Percentiles rank a stretch among this genome's conserved stretches.
phyloP scores from a whole-genome alignment of 805 yeast species.

The Brettanomyces sp. region DNA sequence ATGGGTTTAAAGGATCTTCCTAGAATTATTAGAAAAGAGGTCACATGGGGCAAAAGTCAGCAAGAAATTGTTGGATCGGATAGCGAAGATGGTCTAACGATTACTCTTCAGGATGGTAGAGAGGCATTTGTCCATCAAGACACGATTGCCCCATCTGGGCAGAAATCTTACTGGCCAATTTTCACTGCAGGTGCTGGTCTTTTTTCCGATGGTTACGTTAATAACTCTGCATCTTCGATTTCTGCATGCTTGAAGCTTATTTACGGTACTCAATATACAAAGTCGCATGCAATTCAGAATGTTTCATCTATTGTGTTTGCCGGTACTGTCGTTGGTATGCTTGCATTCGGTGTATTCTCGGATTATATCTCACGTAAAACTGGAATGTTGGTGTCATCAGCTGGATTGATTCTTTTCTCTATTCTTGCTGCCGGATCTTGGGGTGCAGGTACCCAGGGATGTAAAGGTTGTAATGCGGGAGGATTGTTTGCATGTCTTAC shows the following conservation, averaged over 20 bases:
- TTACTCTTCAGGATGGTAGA: conserved; percentile 15
- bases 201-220: conserved; percentile 88
- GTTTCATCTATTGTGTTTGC: conserved; percentile 84
- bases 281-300: conserved; percentile 65
- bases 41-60: conserved; percentile 20
- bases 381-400: conserved; percentile 76
- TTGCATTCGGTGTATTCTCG: conserved; percentile 69
- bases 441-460: conserved; percentile 49
- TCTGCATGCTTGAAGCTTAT: conserved; percentile 57
- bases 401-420: conserved; percentile 67
- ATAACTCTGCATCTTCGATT: conserved; percentile 74
- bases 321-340: conserved; percentile 85
- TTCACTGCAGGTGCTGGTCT: conserved; percentile 86
- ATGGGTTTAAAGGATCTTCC: conserved; percentile 11
- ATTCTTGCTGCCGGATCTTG: conserved; percentile 78
- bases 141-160: conserved; percentile 15
- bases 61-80: conserved; percentile 3
- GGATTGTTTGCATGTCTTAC: conserved; percentile 83
- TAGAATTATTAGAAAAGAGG: conserved; percentile 13
- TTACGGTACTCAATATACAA: conserved; percentile 54
- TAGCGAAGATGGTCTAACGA: conserved; percentile 11
- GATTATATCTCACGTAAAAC: conserved; percentile 73
- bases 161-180: conserved; percentile 46
- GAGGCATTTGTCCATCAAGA: conserved; percentile 15
- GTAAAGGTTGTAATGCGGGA: conserved; percentile 39